Base-by-base conservation (phyloP, 176 grass and related monocot species). In the Melocanna baccifera region DNA sequence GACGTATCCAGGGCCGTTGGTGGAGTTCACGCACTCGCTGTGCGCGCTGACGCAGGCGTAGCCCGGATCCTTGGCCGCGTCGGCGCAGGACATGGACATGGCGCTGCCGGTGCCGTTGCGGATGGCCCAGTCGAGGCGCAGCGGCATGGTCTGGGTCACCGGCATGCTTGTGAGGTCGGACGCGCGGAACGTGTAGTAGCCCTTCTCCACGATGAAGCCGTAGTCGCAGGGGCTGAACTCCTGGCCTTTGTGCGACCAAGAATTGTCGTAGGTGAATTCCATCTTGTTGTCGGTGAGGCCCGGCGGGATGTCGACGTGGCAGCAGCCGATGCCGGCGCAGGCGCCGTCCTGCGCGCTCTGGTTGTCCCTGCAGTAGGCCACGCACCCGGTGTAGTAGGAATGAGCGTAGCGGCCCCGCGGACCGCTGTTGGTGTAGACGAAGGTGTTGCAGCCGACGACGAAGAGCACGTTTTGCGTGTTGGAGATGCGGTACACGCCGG, bases 111-210 rank as follows among this genome's bases (percentile, higher is more conserved):
- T 29, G 69, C 4, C 9, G 71, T 32, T 16, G 12, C 71, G 47
- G 48, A 85, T 80, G 25, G 89, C 89, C 89, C 89, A 91, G 28
- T 87, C 85, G 11, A 91, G 50, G 41, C 6, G 10, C 62, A 80
- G 3, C 12, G 80, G 89, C 79, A 83, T 69, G 19, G 8, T 20
- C n/a, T 13, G 29, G 23, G 1, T 34, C 12, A 4, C 6, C 7
- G 40, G 6, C 70, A 28, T 62, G 55, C 2, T n/a, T 13, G 6
- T 19, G 1, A 76, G 32, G 19, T 76, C 32, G 5, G 1, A 2
- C 34, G 0, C 6, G 5, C 10, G 9, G 73, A 76, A 76, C 5
- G 0, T 4, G 32, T 76, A 76, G 30, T 15, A 0, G 30, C 6
- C 32, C 1, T 23, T 57, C 11, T 76, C 51, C 5, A 76, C 73